Conservation (phyloP, 2,329 filamentous ascomycete genomes). For the Microdochium trichocladiopsis region DNA sequence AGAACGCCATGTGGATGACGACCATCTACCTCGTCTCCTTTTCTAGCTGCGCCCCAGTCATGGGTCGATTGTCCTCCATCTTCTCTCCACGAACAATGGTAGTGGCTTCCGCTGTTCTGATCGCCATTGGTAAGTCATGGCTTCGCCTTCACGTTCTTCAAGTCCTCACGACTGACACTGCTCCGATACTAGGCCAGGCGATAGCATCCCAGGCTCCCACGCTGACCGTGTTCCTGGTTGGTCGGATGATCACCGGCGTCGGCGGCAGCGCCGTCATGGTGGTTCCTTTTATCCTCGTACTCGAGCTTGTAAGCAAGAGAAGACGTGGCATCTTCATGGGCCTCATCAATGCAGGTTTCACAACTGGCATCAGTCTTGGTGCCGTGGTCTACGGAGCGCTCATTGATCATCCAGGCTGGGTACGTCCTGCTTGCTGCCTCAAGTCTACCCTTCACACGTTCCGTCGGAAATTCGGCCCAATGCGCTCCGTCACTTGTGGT, state of each 20-base stretch:
- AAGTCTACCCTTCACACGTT: not conserved
- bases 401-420: slow-evolving; percentile 61
- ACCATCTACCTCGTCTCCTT: slow-evolving; percentile 61
- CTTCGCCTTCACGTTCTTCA: not conserved
- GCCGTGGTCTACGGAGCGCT: slow-evolving; percentile 64
- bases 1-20: slow-evolving; percentile 72
- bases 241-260: slow-evolving; percentile 59
- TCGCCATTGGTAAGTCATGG: not conserved
- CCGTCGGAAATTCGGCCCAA: too few species aligned
- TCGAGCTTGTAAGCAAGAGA: slow-evolving; percentile 64
- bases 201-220: slow-evolving; percentile 54
- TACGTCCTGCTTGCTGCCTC: slow-evolving; percentile 27
- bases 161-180: slow-evolving; percentile 8
- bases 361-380: slow-evolving; percentile 62
- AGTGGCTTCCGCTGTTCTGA: slow-evolving; percentile 48
- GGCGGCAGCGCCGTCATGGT: slow-evolving; percentile 69
- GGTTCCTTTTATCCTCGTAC: slow-evolving; percentile 65
- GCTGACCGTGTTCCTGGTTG: slow-evolving; percentile 59
- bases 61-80: slow-evolving; percentile 65
- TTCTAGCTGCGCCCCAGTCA: slow-evolving; percentile 60
- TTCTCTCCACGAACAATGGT: slow-evolving; percentile 65
- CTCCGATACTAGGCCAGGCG: slow-evolving; percentile 39
- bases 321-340: slow-evolving; percentile 68
- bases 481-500: too few species aligned
- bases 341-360: slow-evolving; percentile 66